Evolutionary conservation across 805 yeast species (phyloP).

Genomic region (Torulaspora maleeae): DNA sequence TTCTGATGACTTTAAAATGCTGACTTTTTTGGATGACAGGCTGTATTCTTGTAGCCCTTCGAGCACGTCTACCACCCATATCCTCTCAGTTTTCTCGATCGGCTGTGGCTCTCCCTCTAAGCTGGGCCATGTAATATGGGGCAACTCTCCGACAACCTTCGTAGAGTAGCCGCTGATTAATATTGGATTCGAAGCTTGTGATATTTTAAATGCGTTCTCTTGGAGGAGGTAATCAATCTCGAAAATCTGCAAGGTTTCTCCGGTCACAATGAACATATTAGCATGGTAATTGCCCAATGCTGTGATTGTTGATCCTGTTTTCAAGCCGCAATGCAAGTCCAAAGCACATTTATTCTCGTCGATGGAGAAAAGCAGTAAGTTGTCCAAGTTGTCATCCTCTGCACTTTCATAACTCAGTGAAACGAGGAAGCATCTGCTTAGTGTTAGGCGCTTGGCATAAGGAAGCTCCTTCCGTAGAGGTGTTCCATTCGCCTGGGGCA

Average conservation of each 20-base stretch:
- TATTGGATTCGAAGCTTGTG: slow-evolving; percentile 22
- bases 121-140: background rate
- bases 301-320: slow-evolving; percentile 17
- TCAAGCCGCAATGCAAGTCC: slow-evolving; percentile 27
- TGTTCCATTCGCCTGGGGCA: background rate
- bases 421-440: slow-evolving; percentile 37
- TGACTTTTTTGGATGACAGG: background rate
- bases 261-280: slow-evolving; percentile 33
- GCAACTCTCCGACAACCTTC: slow-evolving; percentile 5
- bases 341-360: slow-evolving; percentile 35
- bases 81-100: background rate
- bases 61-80: slow-evolving; percentile 11
- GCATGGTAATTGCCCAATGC: slow-evolving; percentile 29
- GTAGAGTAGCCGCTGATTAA: slow-evolving; percentile 15
- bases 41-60: slow-evolving; percentile 19
- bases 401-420: slow-evolving; percentile 34
- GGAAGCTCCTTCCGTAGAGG: slow-evolving; percentile 13
- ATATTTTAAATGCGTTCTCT: slow-evolving; percentile 34
- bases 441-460: slow-evolving; percentile 34
- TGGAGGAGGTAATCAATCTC: slow-evolving; percentile 35
- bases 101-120: background rate
- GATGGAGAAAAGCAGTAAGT: slow-evolving; percentile 35
- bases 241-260: slow-evolving; percentile 31
- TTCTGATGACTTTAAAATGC: background rate
- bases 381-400: slow-evolving; percentile 30